These are phyloP conservation scores for Bipolaris zeicola DNA, from an alignment of 2,329 filamentous ascomycete species.

Conservation along the genomic window DNA sequence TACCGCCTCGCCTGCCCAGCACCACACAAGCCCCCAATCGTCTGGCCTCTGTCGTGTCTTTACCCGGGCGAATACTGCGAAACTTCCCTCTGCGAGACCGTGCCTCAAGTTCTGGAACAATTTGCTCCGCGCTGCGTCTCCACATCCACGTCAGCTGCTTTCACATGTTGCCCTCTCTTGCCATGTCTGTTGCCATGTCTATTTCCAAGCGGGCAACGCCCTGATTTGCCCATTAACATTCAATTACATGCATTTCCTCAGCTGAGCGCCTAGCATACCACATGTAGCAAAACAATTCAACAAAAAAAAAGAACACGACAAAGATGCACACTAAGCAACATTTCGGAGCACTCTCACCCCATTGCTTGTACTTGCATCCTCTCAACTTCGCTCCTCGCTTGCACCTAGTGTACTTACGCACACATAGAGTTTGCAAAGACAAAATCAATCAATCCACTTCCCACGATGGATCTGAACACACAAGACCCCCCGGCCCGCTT, in stretches of 20 bases:
- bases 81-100: conserved; percentile 20
- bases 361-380: no score
- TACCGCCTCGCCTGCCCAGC: conserved; percentile 17
- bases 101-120: conserved; percentile 27
- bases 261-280: conserved; percentile 5
- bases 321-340: not conserved
- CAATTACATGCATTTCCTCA: conserved; percentile 6
- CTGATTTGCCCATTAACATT: conserved; percentile 8
- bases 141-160: conserved; percentile 30
- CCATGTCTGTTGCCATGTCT: not conserved
- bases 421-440: not conserved
- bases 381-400: not conserved
- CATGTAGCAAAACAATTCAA: conserved; percentile 3
- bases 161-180: conserved; percentile 12
- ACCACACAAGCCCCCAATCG: conserved; percentile 9
- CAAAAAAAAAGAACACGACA: not conserved
- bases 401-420: not conserved
- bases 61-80: conserved; percentile 25
- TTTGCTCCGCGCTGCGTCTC: conserved; percentile 17
- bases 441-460: not conserved
- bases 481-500: conserved; percentile 7
- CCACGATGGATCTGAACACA: conserved; percentile 2
- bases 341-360: not conserved
- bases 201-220: conserved; percentile 7
- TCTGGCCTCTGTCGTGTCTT: conserved; percentile 1